phyloP scores from a whole-genome alignment of 2,329 filamentous ascomycete genomes.

The Trichoderma koningiopsis region DNA sequence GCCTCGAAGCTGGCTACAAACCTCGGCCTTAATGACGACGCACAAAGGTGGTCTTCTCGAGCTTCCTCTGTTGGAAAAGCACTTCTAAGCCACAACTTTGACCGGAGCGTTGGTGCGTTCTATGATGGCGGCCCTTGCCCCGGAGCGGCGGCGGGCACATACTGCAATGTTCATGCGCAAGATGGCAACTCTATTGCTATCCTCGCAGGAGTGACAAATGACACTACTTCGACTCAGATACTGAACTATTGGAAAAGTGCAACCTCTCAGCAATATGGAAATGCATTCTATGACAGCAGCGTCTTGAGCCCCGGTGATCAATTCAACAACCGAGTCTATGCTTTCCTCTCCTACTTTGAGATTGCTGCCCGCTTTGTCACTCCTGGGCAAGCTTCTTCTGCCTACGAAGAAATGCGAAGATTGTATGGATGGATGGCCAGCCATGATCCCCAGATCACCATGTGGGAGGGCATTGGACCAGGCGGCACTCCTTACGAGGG shows the following conservation, averaged over 20 bases:
- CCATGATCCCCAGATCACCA: conserved; percentile 50
- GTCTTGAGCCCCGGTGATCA: conserved; percentile 36
- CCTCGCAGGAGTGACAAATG: conserved; percentile 40
- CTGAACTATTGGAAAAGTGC: conserved; percentile 44
- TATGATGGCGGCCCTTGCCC: conserved; percentile 44
- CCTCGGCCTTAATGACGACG: conserved; percentile 38
- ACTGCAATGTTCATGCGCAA: conserved; percentile 48
- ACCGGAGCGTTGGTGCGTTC: conserved; percentile 47
- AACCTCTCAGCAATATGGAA: conserved; percentile 47
- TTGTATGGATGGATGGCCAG: conserved; percentile 54
- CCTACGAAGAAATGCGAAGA: conserved; percentile 49
- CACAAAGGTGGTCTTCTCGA: conserved; percentile 43
- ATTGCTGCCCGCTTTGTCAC: conserved; percentile 50
- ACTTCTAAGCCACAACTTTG: conserved; percentile 46
- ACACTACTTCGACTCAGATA: conserved; percentile 38
- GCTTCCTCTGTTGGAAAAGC: conserved; percentile 40
- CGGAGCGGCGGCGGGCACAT: conserved; percentile 30
- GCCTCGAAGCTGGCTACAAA: conserved; percentile 46
- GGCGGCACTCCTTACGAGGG: conserved; percentile 48
- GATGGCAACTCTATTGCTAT: conserved; percentile 55
- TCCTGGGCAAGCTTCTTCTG: conserved; percentile 37
- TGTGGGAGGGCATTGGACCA: conserved; percentile 54
- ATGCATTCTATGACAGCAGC: conserved; percentile 55
- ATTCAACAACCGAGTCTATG: conserved; percentile 51
- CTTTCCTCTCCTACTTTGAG: conserved; percentile 57